These are phyloP conservation scores for Helianthus annuus DNA, from an alignment of 129 eudicot genomes.

Conservation along the genomic window DNA sequence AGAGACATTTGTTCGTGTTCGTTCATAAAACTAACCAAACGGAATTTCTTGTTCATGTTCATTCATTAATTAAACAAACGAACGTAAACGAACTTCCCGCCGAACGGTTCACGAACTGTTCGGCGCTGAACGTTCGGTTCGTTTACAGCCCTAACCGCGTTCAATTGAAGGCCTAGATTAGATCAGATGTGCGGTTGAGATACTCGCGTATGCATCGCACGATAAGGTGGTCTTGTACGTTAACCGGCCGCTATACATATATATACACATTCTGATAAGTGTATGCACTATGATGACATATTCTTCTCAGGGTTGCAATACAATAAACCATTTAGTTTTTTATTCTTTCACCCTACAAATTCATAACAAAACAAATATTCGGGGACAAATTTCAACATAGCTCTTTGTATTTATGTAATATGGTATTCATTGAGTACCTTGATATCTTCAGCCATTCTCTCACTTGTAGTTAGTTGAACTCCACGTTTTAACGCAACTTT, in stretches of 20 bases:
- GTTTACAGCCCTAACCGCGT: no score
- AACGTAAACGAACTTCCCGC: no score
- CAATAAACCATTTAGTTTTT: neutral
- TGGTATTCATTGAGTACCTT: slow-evolving; percentile 50
- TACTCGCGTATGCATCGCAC: no score
- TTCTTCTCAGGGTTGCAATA: neutral
- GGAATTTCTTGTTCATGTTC: no score
- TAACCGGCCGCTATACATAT: neutral
- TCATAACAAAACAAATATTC: neutral
- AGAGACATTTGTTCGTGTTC: no score
- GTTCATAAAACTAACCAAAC: no score
- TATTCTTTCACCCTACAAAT: neutral
- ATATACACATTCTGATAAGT: neutral
- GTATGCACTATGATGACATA: neutral
- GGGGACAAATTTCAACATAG: slow-evolving; percentile 1
- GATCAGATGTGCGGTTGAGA: no score
- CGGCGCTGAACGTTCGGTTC: no score
- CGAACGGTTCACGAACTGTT: no score
- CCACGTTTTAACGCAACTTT: slow-evolving; percentile 94
- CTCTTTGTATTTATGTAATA: slow-evolving; percentile 7
- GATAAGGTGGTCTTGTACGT: no score
- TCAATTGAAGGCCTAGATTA: no score
- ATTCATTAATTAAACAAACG: no score
- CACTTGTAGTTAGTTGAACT: slow-evolving; percentile 91
- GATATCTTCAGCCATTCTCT: slow-evolving; percentile 97